Evolutionary conservation across 2,329 filamentous ascomycete genomes (phyloP).

Genomic region (Trichoderma koningiopsis): DNA sequence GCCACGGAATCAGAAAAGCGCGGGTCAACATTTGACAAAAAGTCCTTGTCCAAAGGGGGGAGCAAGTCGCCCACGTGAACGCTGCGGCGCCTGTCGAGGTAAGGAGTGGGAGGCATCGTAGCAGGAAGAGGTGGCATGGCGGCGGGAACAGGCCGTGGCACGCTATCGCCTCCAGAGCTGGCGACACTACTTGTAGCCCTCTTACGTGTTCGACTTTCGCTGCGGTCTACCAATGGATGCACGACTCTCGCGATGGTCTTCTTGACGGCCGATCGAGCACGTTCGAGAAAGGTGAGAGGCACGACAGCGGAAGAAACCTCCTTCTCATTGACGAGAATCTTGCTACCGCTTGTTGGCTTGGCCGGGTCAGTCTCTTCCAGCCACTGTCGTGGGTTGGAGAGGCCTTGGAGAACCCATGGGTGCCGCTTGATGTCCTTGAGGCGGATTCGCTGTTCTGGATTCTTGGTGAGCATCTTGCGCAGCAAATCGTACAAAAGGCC

Average conservation of each 20-base stretch:
- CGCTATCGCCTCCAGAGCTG: slow-evolving; percentile 63
- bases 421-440: slow-evolving; percentile 92
- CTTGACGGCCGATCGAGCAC: slow-evolving; percentile 76
- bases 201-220: slow-evolving; percentile 56
- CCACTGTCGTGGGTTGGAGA: slow-evolving; percentile 76
- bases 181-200: slow-evolving; percentile 64
- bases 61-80: slow-evolving; percentile 60
- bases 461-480: slow-evolving; percentile 78
- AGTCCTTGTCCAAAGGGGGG: slow-evolving; percentile 39
- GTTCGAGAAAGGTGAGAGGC: slow-evolving; percentile 82
- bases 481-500: slow-evolving; percentile 79
- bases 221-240: slow-evolving; percentile 60
- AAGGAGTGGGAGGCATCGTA: slow-evolving; percentile 46
- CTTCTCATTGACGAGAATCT: slow-evolving; percentile 87
- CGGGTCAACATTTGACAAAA: slow-evolving; percentile 30
- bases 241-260: slow-evolving; percentile 67
- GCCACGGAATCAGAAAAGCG: slow-evolving; percentile 34
- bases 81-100: slow-evolving; percentile 58
- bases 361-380: slow-evolving; percentile 92
- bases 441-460: slow-evolving; percentile 84
- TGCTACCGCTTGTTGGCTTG: slow-evolving; percentile 73
- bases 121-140: neutral
- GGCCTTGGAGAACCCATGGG: slow-evolving; percentile 81
- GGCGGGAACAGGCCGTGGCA: slow-evolving; percentile 44
- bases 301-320: slow-evolving; percentile 91